Base-by-base conservation (phyloP, 176 grass and related monocot species). In the Poa pratensis region DNA sequence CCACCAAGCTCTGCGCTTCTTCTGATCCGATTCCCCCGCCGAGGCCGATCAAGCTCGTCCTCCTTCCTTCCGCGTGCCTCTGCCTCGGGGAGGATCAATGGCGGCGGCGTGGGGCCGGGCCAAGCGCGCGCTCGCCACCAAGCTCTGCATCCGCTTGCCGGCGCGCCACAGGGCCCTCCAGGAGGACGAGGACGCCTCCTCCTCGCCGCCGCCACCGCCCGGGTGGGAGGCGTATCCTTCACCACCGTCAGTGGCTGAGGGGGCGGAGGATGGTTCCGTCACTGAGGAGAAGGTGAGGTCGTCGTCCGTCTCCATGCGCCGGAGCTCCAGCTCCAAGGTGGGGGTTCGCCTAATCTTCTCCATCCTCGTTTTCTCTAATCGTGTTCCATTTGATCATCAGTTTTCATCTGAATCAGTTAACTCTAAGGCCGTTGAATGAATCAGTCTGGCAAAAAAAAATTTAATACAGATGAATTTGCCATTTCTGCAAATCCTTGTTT, bases 71-170 rank as follows among this genome's bases (percentile, higher is more conserved):
- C 37, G 60, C 11, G 76, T n/a, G n/a, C n/a, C n/a, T n/a, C n/a
- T 24, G 71, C 55, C 66, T 26, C 71, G 34, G 19, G 23, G 50
- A 67, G 7, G 28, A 5, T 17, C 57, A 91, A 96, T 96, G 94
- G 86, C 87, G 81, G 67, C 58, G 73, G 84, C 86, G 19, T 96
- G 94, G 94, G 88, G 42, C 16, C 86, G 94, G 70, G 91, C 86
- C 50, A 96, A 91, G 82, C 82, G 81, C 40, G 84, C 81, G 30
- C 81, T 96, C 12, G 86, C 83, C 40, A 73, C 82, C 48, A 80
- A 66, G 23, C 81, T 96, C 22, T 96, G 94, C 61, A 18, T 89
- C 65, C 43, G 79, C 83, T 14, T 96, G 4, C 91, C 94, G 28
- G 27, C 39, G 57, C 27, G 75, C 17, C 73, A 77, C n/a, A 65